Evolutionary conservation across 2,329 filamentous ascomycete species (phyloP).

Genomic region (Botrytis aclada): DNA sequence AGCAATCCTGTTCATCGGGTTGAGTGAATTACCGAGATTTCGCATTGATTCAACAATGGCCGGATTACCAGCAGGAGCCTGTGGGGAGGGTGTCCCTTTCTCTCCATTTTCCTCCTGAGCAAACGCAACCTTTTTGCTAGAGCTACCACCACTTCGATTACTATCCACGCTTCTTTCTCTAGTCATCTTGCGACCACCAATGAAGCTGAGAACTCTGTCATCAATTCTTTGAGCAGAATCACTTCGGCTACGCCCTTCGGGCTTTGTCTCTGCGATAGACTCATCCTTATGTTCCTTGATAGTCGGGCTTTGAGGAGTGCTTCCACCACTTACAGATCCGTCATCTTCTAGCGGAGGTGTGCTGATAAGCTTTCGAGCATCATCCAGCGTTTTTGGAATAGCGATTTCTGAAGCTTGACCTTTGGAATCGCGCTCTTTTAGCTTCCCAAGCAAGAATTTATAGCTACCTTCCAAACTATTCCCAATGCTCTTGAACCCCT

Average conservation of each 20-base stretch:
- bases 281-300: constrained; percentile 23
- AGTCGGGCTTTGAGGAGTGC: constrained; percentile 46
- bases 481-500: constrained; percentile 87
- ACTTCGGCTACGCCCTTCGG: constrained; percentile 32
- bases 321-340: constrained; percentile 46
- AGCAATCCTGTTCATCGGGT: constrained; percentile 76
- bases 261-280: background rate
- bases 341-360: constrained; percentile 55
- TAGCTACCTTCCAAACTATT: constrained; percentile 89
- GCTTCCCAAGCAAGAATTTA: constrained; percentile 84
- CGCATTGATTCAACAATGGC: constrained; percentile 77
- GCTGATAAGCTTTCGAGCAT: constrained; percentile 83
- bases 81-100: constrained; percentile 38
- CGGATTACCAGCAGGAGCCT: constrained; percentile 46
- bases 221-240: constrained; percentile 46
- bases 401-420: constrained; percentile 49
- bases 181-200: constrained; percentile 58
- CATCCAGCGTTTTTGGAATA: constrained; percentile 86
- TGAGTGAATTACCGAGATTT: constrained; percentile 74
- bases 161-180: constrained; percentile 80
- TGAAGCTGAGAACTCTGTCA: constrained; percentile 67
- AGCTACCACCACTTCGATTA: constrained; percentile 57
- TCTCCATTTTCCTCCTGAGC: constrained; percentile 42
- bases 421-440: constrained; percentile 66
- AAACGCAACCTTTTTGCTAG: constrained; percentile 55